Evolutionary conservation across 2,329 filamentous ascomycete genomes (phyloP), one percentile per base, ranked within the genome.

Genomic region (Phialophora expanda): DNA sequence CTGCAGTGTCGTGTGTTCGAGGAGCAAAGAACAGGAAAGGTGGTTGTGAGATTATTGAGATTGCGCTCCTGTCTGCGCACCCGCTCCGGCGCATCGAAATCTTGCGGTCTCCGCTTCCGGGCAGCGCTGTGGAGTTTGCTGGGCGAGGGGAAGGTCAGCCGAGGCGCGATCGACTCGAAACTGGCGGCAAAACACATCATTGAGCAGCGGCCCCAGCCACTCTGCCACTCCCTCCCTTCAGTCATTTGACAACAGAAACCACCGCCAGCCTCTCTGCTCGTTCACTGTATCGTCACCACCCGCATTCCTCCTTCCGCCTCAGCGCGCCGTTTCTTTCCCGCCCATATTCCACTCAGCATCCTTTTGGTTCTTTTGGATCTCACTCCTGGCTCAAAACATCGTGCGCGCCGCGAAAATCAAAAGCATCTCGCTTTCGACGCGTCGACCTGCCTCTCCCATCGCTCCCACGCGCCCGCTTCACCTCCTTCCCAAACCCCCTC

Each of bases 361-460:
- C 17, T 44, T 44, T 44, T 20, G 38, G 38, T n/a, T 24, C 20
- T 53, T 53, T 11, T 28, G 14, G 48, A 26, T 17, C 12, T 53
- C 48, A 34, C 12, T 30, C 17, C n/a, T 14, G 53, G 24, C 24
- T 20, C 28, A 55, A 11, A 55, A 5, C 28, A 32, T 9, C 24
- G 28, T n/a, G 58, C 48, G 46, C 20, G 28, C 44, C 24, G 9
- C n/a, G 22, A 41, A 41, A 51, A 20, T 54, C 51, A 30, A 55
- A 26, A 2, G 12, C 44, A 56, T 24, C 24, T 9, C 34, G n/a
- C 59, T 22, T 57, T 66, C 30, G 67, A 66, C 67, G 67, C 67
- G 67, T 69, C 67, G 58, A 54, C n/a, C 20, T 24, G n/a, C 24
- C 26, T 26, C 20, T 26, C 56, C 30, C 9, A 4, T 17, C 38